phyloP scores from a whole-genome alignment of 345 rosid species.

The Lenwebbia sp. region DNA sequence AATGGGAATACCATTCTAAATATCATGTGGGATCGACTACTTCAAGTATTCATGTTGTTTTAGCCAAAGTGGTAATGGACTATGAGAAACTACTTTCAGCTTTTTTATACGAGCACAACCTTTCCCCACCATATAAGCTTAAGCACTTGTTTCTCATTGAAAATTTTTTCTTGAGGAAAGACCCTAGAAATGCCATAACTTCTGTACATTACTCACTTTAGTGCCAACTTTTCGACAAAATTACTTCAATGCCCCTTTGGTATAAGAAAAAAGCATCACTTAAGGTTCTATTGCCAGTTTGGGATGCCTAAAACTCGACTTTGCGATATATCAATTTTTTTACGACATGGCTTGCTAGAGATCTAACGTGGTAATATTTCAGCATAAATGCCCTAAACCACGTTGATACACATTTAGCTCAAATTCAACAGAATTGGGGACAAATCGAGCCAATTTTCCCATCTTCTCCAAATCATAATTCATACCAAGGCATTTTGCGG shows the following conservation, averaged over 20 bases:
- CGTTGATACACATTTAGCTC: not conserved
- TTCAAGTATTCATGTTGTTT: conserved; percentile 84
- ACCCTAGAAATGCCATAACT: not conserved
- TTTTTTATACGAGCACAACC: conserved; percentile 19
- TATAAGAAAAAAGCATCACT: not conserved
- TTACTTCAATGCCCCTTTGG: not conserved
- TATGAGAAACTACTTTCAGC: not conserved
- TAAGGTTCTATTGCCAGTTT: not conserved
- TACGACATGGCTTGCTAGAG: not conserved
- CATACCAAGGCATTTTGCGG: not conserved
- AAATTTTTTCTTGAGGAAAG: conserved; percentile 39
- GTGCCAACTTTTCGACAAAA: not conserved
- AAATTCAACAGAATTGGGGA: not conserved
- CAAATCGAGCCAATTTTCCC: not conserved
- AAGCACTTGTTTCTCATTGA: conserved; percentile 65
- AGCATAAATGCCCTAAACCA: not conserved
- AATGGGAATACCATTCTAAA: conserved; percentile 68
- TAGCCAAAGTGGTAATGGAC: conserved; percentile 82
- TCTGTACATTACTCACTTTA: not conserved
- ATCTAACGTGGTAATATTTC: not conserved
- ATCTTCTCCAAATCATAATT: not conserved
- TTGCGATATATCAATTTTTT: not conserved
- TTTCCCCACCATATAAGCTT: conserved; percentile 75
- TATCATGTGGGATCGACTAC: conserved; percentile 93
- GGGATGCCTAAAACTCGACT: not conserved